Evolutionary conservation across 768 basidiomycete genomes (phyloP).

Genomic region (Lentinula raphanica): DNA sequence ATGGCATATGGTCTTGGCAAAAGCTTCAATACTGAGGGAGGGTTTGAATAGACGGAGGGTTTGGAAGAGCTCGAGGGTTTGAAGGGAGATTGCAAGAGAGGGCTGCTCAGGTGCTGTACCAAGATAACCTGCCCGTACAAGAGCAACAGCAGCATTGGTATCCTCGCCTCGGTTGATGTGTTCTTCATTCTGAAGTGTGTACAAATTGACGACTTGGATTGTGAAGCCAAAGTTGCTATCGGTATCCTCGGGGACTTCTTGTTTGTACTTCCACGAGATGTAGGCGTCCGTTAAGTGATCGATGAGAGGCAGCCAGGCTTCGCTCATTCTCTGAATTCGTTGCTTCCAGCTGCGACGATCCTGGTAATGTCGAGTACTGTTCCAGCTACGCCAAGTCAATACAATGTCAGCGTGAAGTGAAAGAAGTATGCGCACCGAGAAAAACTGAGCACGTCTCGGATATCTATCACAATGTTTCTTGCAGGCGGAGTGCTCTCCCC

Average conservation of each 20-base stretch:
- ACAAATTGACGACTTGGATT: slow-evolving; percentile 14
- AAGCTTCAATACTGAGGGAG: too few species aligned
- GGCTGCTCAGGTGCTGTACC: slow-evolving; percentile 12
- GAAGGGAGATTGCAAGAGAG: slow-evolving; percentile 19
- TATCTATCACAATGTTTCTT: not conserved
- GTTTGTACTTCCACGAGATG: slow-evolving; percentile 8
- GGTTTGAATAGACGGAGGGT: too few species aligned
- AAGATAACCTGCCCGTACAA: slow-evolving; percentile 17
- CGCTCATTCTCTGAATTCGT: not conserved
- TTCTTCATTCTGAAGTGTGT: slow-evolving; percentile 5
- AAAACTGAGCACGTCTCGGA: not conserved
- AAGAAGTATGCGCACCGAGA: not conserved
- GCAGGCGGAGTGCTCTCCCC: not conserved
- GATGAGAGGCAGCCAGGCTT: slow-evolving; percentile 10
- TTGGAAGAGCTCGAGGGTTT: too few species aligned
- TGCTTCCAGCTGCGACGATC: slow-evolving; percentile 10
- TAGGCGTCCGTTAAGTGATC: slow-evolving; percentile 5
- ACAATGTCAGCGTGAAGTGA: not conserved
- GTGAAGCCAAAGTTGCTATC: not conserved
- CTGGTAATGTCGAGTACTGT: not conserved
- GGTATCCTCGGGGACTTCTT: slow-evolving; percentile 6
- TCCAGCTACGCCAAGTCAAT: not conserved
- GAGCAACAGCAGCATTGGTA: slow-evolving; percentile 8
- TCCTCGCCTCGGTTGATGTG: slow-evolving; percentile 4
- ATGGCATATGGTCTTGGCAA: slow-evolving; percentile 21